Base-by-base conservation (phyloP, 352 stramenopile genomes). In the Pythium phragmiticola region DNA sequence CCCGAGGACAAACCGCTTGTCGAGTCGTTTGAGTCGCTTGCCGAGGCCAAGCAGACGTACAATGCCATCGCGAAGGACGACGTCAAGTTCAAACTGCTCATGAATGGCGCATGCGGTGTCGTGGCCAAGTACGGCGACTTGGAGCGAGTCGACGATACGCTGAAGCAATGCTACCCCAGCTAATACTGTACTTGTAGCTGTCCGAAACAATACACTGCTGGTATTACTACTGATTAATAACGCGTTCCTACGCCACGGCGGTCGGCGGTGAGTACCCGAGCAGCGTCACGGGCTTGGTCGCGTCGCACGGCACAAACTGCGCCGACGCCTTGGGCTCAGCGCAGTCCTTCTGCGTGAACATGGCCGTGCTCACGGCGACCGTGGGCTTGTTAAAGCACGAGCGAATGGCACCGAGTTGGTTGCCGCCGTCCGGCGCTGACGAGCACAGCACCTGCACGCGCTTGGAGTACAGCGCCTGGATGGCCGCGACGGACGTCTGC, bases 391-490 rank as follows among this genome's bases (percentile, higher is more conserved):
- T 56, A 39, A 63, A 78, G 69, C 83, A 92, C 54, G 83, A 88
- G 56, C 81, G 84, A 53, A 90, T 77, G 30, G 80, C 76, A 14
- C 75, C 77, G 42, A 92, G 79, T 45, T 77, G 79, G 74, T 91
- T 90, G 33, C 69, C 57, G 13, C 72, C 76, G 58, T 89, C 72
- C 9, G 70, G 65, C 13, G 41, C 42, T 23, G 63, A 70, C 43
- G 84, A 90, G 77, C 82, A 93, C 19, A 90, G 69, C 14, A 91
- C 76, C 53, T 88, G 82, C n/a, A 91, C 74, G 2, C 75, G 61
- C 55, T 87, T 76, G 17, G 76, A 49, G 68, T 89, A 90, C 46
- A 92, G 60, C 23, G 70, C 67, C 57, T 65, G 37, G 48, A 75
- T 68, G 21, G 56, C 60, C n/a, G 30, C 63, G 46, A 41, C 49